Evolutionary conservation across 176 grass and related monocot genomes (phyloP), one percentile per base, ranked within the genome.

Genomic region (Oryza rufipogon): DNA sequence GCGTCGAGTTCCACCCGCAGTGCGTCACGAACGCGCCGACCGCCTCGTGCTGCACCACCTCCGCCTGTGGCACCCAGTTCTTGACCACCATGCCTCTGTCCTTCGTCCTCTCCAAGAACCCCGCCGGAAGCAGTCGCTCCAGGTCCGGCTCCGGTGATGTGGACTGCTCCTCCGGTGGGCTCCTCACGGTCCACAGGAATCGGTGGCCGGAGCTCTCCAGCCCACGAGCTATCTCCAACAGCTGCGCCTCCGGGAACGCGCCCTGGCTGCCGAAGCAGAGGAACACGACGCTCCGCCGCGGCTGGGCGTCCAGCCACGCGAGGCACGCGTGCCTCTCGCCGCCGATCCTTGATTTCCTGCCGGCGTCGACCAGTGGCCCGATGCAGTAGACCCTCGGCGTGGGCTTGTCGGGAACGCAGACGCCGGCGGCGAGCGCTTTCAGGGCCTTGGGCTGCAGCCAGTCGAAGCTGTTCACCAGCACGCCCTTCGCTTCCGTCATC

Each of bases 221-320:
- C 1, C 94, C 94, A 2, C 17, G 13, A 0, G 94, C 85, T 0
- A 97, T 90, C 84, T 97, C 89, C 70, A 76, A 61, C 0, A 90
- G 6, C 78, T 94, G 91, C 26, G 44, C 67, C 66, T 38, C 63
- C 32, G 89, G 25, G 74, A 97, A 90, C 5, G 81, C 6, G 51
- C 89, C 94, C 68, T 19, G 72, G 80, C 94, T 93, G 28, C 94
- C 94, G 80, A 96, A 97, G 84, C 89, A 97, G 78, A 97, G 81
- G 82, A 97, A 91, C 75, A 91, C 87, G 22, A 92, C 94, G 54
- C 87, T 88, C 34, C 14, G 73, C 9, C 15, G 6, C 16, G 89
- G 94, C 76, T 94, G 94, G 13, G 48, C 42, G 64, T 94, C 85
- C 9, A 97, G 81, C 94, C 94, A 97, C 42, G 76, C 70, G 9